Base-by-base conservation (phyloP, 2,329 filamentous ascomycete species). In the Epichloe coenophiala region DNA sequence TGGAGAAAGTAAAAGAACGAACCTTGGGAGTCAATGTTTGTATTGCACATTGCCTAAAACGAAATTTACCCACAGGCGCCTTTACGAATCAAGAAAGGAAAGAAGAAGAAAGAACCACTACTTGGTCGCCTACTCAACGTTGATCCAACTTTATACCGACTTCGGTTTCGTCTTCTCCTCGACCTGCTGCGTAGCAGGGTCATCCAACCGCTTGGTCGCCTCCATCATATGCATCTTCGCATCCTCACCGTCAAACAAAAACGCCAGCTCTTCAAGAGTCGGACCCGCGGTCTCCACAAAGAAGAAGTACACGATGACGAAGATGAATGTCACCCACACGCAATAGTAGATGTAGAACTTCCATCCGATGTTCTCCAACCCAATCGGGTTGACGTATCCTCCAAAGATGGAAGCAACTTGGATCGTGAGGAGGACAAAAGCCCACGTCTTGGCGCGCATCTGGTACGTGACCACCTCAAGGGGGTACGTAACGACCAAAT, bases 341-440 rank as follows among this genome's bases (percentile, higher is more conserved):
- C 66, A 69, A 56, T 68, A 70, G 52, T 66, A 67, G 21, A 69
- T 66, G 60, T 70, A 71, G 47, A 66, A 68, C 53, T 62, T 68
- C 67, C 67, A 70, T 3, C 64, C 64, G 23, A 71, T 65, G 5
- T 57, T 60, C 38, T 68, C 56, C 2, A 71, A 56, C 0, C 60
- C 66, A 17, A 70, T 63, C 0, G 68, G 67, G 47, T 69, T 71
- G 40, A 70, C 67, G 13, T 68, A 71, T 2, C 62, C 61, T 27
- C 63, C 65, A 47, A 70, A 68, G 37, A 69, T 67, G 13, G 61
- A 61, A 2, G 66, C 56, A 1, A 65, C 62, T 6, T 70, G 65
- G 21, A 69, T 70, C 0, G 64, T 68, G 23, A 70, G 57, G 0
- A 71, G 60, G 0, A 69, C 65, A 45, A 71, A 68, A 0, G 63